Percentiles rank a stretch among this genome's conserved stretches.
These are phyloP conservation scores for Diaporthe velutina DNA, from an alignment of 2,329 filamentous ascomycete genomes.

Conservation along the genomic window DNA sequence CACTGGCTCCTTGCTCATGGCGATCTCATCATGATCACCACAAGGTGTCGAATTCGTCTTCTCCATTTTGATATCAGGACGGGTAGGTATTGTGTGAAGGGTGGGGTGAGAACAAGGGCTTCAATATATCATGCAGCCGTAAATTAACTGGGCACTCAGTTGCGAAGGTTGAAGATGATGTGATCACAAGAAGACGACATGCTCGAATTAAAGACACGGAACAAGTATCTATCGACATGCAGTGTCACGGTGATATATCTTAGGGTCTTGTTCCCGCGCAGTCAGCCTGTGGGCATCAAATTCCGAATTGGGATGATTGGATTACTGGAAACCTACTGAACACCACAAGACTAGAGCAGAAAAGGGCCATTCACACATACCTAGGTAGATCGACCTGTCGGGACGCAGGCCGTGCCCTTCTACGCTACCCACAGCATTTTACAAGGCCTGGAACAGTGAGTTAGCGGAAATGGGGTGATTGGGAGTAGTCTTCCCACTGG, in stretches of 20 bases:
- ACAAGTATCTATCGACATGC: conserved; percentile 3
- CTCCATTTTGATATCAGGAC: neutral
- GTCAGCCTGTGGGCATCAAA: neutral
- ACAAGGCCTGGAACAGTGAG: neutral
- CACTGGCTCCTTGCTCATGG: neutral
- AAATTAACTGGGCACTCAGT: neutral
- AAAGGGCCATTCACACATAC: neutral
- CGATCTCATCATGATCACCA: conserved; percentile 18
- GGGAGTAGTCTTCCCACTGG: neutral
- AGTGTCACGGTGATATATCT: neutral
- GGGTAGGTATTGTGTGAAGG: neutral
- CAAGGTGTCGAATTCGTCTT: neutral
- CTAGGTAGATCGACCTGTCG: neutral
- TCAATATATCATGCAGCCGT: too few species aligned
- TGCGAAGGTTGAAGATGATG: neutral
- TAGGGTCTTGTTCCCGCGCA: neutral
- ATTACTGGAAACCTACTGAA: neutral
- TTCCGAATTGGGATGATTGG: neutral
- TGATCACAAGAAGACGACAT: neutral
- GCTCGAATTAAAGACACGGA: neutral
- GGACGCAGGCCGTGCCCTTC: neutral
- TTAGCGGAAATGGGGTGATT: neutral
- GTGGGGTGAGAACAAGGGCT: neutral
- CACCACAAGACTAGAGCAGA: neutral
- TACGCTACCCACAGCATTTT: neutral